Evolutionary conservation across 495 filamentous ascomycete species (phyloP).

Genomic region (Tetracladium marchalianum): DNA sequence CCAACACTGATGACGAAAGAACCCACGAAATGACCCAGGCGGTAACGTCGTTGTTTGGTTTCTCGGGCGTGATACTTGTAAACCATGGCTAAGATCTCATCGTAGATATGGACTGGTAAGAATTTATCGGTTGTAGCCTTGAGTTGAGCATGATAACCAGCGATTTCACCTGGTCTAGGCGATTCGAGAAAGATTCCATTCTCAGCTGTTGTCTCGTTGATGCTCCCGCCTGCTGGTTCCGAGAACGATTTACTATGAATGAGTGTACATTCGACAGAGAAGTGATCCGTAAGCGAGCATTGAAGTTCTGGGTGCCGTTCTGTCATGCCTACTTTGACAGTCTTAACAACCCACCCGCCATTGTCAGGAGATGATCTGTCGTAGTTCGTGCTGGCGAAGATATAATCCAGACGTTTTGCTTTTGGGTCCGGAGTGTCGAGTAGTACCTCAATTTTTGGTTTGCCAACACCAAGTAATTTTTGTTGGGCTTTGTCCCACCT

Average conservation of each 20-base stretch:
- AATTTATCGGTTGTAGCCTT: slow-evolving; percentile 18
- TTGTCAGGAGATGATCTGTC: slow-evolving; percentile 8
- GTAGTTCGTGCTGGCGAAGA: slow-evolving; percentile 49
- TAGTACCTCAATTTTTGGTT: slow-evolving; percentile 28
- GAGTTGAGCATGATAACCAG: slow-evolving; percentile 11
- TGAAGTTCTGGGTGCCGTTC: slow-evolving; percentile 68
- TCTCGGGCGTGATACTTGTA: slow-evolving; percentile 58
- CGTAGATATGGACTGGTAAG: slow-evolving; percentile 50
- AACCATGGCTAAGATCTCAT: slow-evolving; percentile 61
- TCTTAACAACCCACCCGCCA: slow-evolving; percentile 55
- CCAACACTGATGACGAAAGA: slow-evolving; percentile 55
- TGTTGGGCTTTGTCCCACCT: slow-evolving; percentile 62
- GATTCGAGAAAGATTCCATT: slow-evolving; percentile 16
- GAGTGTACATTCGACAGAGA: slow-evolving; percentile 67
- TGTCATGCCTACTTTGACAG: slow-evolving; percentile 68
- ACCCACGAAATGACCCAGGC: slow-evolving; percentile 61
- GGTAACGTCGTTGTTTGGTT: slow-evolving; percentile 54
- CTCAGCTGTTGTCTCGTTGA: slow-evolving; percentile 8
- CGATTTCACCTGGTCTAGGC: slow-evolving; percentile 15
- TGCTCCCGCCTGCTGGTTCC: background rate
- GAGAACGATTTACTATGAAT: slow-evolving; percentile 23
- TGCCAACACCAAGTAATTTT: slow-evolving; percentile 37
- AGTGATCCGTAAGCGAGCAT: slow-evolving; percentile 89
- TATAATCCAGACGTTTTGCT: slow-evolving; percentile 89
- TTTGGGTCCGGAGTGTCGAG: slow-evolving; percentile 52